A percentile compares a stretch with the other conserved stretches of the same genome.
Evolutionary conservation across 768 basidiomycete species (phyloP).

Genomic region (Lenzites betulinus): DNA sequence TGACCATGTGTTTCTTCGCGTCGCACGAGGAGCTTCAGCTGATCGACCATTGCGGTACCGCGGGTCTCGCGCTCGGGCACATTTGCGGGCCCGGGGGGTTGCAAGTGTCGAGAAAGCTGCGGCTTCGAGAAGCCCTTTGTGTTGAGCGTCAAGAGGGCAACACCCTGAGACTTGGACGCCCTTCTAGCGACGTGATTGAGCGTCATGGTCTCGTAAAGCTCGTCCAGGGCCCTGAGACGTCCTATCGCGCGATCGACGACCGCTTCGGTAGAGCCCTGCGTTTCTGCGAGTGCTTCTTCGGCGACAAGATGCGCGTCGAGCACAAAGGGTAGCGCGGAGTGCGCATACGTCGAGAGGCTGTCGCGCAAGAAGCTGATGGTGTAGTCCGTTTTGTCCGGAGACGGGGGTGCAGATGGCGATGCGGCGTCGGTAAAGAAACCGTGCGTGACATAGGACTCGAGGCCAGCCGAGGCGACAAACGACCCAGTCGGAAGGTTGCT

Average conservation of each 20-base stretch:
- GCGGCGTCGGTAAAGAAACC: slow-evolving; percentile 52
- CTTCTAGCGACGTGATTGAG: slow-evolving; percentile 88
- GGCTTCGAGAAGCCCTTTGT: slow-evolving; percentile 76
- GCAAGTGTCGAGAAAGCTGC: slow-evolving; percentile 27
- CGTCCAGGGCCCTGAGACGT: slow-evolving; percentile 60
- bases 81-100: slow-evolving; percentile 1
- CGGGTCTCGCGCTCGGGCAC: slow-evolving; percentile 28
- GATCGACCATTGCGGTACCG: slow-evolving; percentile 52
- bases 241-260: slow-evolving; percentile 15
- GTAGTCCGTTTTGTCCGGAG: slow-evolving; percentile 32
- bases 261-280: background rate
- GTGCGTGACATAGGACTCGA: slow-evolving; percentile 89
- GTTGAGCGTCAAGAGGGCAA: slow-evolving; percentile 88
- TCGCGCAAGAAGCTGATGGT: slow-evolving; percentile 66
- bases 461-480: slow-evolving; percentile 91
- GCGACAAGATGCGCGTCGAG: slow-evolving; percentile 62
- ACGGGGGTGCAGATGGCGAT: slow-evolving; percentile 33
- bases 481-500: slow-evolving; percentile 96
- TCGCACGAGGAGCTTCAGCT: slow-evolving; percentile 69
- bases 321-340: slow-evolving; percentile 77
- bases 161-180: slow-evolving; percentile 89
- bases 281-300: slow-evolving; percentile 10
- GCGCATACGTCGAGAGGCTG: slow-evolving; percentile 77
- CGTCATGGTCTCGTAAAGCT: slow-evolving; percentile 80
- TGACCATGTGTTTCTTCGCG: slow-evolving; percentile 73